phyloP scores from a whole-genome alignment of 768 basidiomycete genomes.

The Suillus spraguei region DNA sequence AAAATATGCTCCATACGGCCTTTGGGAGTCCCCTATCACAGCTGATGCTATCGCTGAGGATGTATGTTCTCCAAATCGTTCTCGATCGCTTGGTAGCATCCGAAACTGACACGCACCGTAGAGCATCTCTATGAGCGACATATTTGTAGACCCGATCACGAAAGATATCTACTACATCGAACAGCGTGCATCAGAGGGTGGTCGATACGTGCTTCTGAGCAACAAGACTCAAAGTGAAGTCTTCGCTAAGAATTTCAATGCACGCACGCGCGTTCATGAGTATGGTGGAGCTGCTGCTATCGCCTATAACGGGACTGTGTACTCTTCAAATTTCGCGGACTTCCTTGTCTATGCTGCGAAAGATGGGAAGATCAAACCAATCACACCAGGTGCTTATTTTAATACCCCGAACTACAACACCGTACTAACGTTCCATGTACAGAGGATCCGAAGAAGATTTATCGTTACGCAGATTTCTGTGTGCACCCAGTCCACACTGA shows the following conservation, averaged over 20 bases:
- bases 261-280: slow-evolving; percentile 58
- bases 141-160: slow-evolving; percentile 54
- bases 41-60: slow-evolving; percentile 48
- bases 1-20: slow-evolving; percentile 52
- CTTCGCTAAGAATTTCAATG: slow-evolving; percentile 53
- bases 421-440: background rate
- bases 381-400: slow-evolving; percentile 54
- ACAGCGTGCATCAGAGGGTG: slow-evolving; percentile 52
- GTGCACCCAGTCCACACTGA: slow-evolving; percentile 55
- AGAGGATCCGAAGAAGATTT: slow-evolving; percentile 35
- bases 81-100: background rate
- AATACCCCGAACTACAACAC: background rate
- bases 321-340: slow-evolving; percentile 59
- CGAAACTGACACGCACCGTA: slow-evolving; percentile 14
- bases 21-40: slow-evolving; percentile 60
- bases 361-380: slow-evolving; percentile 37
- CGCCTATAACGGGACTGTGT: slow-evolving; percentile 46
- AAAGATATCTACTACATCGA: slow-evolving; percentile 57
- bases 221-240: slow-evolving; percentile 47
- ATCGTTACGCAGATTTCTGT: slow-evolving; percentile 66
- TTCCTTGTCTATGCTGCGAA: slow-evolving; percentile 49
- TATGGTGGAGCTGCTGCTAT: slow-evolving; percentile 65
- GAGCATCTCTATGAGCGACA: slow-evolving; percentile 39
- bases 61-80: slow-evolving; percentile 29
- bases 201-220: slow-evolving; percentile 56